A percentile compares a stretch with the other conserved stretches of the same genome.
Conservation (phyloP, 306 rosid genomes). For the Vicia villosa region DNA sequence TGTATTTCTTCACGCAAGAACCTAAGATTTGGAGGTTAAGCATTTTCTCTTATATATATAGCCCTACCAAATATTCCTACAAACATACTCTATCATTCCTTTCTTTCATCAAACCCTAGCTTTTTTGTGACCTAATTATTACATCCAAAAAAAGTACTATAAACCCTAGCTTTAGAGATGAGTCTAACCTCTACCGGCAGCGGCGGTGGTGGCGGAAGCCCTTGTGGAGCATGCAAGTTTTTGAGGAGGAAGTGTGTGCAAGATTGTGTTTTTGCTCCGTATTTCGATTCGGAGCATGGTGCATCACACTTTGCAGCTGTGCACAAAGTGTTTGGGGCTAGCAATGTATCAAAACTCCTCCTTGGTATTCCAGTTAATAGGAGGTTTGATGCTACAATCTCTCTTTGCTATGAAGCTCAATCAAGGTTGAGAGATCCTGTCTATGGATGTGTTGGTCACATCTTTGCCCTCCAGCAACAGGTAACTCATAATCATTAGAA, state of each 20-base stretch:
- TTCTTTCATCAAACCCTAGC: constrained; percentile 32
- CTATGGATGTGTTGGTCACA: constrained; percentile 87
- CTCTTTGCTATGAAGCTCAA: constrained; percentile 85
- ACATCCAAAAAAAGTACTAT: not conserved
- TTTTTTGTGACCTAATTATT: constrained; percentile 17
- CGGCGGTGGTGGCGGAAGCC: constrained; percentile 47
- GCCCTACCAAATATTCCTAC: constrained; percentile 45
- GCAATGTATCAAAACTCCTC: constrained; percentile 87
- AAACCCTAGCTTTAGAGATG: constrained; percentile 38
- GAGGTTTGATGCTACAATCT: constrained; percentile 80
- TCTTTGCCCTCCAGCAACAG: constrained; percentile 94
- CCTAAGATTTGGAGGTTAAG: constrained; percentile 69
- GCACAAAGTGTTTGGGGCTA: constrained; percentile 92
- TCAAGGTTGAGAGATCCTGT: constrained; percentile 83
- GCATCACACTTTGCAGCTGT: constrained; percentile 83
- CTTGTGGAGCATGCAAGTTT: constrained; percentile 95
- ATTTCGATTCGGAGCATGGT: constrained; percentile 89
- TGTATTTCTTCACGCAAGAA: constrained; percentile 96
- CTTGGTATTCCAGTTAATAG: constrained; percentile 61
- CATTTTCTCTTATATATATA: constrained; percentile 54
- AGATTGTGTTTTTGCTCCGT: constrained; percentile 85
- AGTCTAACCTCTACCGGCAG: constrained; percentile 49
- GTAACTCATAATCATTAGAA: constrained; percentile 38
- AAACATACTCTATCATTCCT: constrained; percentile 10
- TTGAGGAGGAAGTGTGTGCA: constrained; percentile 74